Evolutionary conservation across 2,329 filamentous ascomycete species (phyloP), one percentile per base, ranked within the genome.

Genomic region (Phialophora macrospora): DNA sequence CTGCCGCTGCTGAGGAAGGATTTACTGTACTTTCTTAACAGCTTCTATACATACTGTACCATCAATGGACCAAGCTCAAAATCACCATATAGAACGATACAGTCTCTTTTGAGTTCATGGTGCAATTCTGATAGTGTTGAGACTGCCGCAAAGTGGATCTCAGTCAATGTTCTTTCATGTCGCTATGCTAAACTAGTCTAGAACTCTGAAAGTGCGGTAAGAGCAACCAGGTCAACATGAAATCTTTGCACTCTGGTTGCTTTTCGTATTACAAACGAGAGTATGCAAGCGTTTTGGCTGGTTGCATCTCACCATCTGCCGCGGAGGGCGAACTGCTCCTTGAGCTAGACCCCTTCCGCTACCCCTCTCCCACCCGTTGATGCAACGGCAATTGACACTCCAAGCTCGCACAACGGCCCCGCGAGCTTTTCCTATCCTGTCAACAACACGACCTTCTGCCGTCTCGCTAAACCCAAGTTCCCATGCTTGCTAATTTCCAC

Each of bases 401-500:
- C 38, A 11, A n/a, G 38, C 38, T 44, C 38, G 44, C 30, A 24
- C 32, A 22, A 30, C 46, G n/a, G 12, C 58, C 34, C 46, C 20
- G 14, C 11, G 30, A 30, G n/a, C 20, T 38, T 46, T 52, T 32
- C 9, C 32, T 60, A n/a, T 60, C 28, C 49, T 60, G 58, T 55
- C 56, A 62, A 61, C 58, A 64, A 26, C 41, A 65, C 66, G 64
- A 66, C 68, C 68, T 67, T 66, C 32, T 63, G 64, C 64, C 66
- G 61, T 64, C 64, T 69, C 68, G 64, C 64, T 67, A 56, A 62
- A 61, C 68, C 68, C 54, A 58, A 28, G 24, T 55, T 65, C 34
- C 59, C 60, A 30, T 38, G 59, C 62, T 30, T 34, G 49, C 60
- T 62, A 22, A 46, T 46, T 20, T 26, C 55, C 49, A 22, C 34